Percentiles rank a stretch among this genome's conserved stretches.
Conservation (phyloP, 2,329 filamentous ascomycete genomes). For the Pseudogymnoascus sp. region DNA sequence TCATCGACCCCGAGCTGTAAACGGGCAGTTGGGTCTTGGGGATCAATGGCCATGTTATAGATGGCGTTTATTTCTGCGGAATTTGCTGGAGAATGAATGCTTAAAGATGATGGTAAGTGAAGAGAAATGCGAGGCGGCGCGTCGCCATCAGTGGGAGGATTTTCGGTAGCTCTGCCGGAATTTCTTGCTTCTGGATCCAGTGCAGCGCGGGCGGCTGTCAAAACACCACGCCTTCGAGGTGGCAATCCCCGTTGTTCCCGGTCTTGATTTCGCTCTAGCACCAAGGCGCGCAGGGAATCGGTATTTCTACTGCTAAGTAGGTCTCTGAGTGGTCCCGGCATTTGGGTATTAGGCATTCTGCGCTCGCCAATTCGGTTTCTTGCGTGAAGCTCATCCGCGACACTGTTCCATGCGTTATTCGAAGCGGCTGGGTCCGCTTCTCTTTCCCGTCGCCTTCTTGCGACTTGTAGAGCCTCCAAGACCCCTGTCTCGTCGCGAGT, state of each 20-base stretch:
- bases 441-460: constrained; percentile 39
- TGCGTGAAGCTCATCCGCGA: constrained; percentile 16
- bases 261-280: constrained; percentile 30
- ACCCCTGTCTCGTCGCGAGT: constrained; percentile 48
- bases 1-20: constrained; percentile 24
- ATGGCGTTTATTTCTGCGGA: constrained; percentile 37
- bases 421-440: constrained; percentile 18
- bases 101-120: constrained; percentile 22
- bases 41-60: constrained; percentile 31
- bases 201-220: constrained; percentile 15
- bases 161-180: constrained; percentile 15
- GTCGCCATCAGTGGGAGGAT: constrained; percentile 11
- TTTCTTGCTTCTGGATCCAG: constrained; percentile 18
- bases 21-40: constrained; percentile 21
- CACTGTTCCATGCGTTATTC: neutral
- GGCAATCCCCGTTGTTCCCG: constrained; percentile 24
- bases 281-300: constrained; percentile 27
- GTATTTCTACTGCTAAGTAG: constrained; percentile 26
- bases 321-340: constrained; percentile 26
- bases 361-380: constrained; percentile 17
- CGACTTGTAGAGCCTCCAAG: constrained; percentile 47
- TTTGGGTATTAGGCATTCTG: constrained; percentile 19
- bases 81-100: constrained; percentile 26
- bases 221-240: constrained; percentile 22
- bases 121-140: neutral